Base-by-base conservation (phyloP, 148 eudicot genomes). In the Amaranthus cruentus region DNA sequence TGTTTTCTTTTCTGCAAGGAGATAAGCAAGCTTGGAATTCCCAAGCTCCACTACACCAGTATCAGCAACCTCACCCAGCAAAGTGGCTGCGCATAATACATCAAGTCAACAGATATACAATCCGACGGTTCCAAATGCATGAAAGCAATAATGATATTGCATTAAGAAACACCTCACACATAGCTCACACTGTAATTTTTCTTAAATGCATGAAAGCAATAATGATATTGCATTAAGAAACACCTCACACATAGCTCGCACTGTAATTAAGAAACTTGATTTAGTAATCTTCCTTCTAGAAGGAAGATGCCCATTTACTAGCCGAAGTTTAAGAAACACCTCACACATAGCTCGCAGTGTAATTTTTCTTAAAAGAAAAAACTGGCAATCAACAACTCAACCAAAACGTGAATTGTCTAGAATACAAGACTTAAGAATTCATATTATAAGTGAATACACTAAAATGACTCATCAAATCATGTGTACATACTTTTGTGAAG, bases 31-130 rank as follows among this genome's bases (percentile, higher is more conserved):
- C 65, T 80, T 67, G 55, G 80, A 62, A 58, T 94, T 89, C 75
- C 90, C 89, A 84, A 87, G 84, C 82, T 93, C 98, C 70, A 93
- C 89, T 69, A 83, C 80, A 70, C 89, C 98, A 81, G 89, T 83
- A 73, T 81, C 78, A 76, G 93, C 91, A 75, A 93, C 77, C 70
- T 88, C 98, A 54, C 84, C 83, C 83, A 93, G 66, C 68, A 88
- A 78, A 69, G 78, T 81, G 74, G 80, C 98, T 93, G 82, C 74
- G 81, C 7, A 78, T 58, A 77, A 63, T 7, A 66, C 55, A 75
- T 6, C 10, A 65, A 11, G 3, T 57, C 62, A 75, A 75, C 4
- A 65, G 58, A 66, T 55, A 7, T 47, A 28, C 2, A 14, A 60
- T 8, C 14, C 46, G 60, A 55, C 52, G 13, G 12, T n/a, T 7